phyloP scores from a whole-genome alignment of 768 basidiomycete species.

The Suillus alpinus region DNA sequence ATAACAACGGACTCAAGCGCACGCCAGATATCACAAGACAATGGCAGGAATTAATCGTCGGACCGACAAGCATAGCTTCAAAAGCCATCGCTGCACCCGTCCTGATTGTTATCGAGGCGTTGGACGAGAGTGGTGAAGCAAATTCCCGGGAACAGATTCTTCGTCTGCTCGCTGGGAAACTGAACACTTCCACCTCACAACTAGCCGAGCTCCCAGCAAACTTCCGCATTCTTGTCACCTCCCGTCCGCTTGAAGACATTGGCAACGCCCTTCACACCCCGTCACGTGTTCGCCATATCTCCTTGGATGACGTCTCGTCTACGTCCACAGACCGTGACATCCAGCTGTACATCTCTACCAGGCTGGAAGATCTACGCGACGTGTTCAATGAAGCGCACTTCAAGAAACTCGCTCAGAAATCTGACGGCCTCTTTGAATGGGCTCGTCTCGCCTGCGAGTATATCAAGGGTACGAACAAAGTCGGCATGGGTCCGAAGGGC shows the following conservation, averaged over 20 bases:
- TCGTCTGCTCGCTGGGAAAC: not conserved
- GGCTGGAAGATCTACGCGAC: not conserved
- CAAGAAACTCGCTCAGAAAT: not conserved
- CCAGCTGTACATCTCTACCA: slow-evolving; percentile 2
- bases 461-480: not conserved
- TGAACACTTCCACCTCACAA: not conserved
- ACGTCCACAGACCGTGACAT: slow-evolving; percentile 3
- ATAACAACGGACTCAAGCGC: not conserved
- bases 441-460: slow-evolving; percentile 9
- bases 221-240: slow-evolving; percentile 16
- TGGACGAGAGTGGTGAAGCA: slow-evolving; percentile 16
- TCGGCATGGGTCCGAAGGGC: not conserved
- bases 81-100: slow-evolving; percentile 16
- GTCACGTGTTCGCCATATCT: not conserved
- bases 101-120: slow-evolving; percentile 23
- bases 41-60: slow-evolving; percentile 16
- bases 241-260: slow-evolving; percentile 8
- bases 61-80: slow-evolving; percentile 3
- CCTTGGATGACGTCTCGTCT: slow-evolving; percentile 4
- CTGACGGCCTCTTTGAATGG: slow-evolving; percentile 9
- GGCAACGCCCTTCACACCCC: slow-evolving; percentile 7
- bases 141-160: slow-evolving; percentile 15
- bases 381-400: not conserved
- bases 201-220: not conserved
- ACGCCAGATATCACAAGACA: slow-evolving; percentile 1